Conservation (phyloP, 108 stramenopile genomes). For the Fistulifera pelliculosa region DNA sequence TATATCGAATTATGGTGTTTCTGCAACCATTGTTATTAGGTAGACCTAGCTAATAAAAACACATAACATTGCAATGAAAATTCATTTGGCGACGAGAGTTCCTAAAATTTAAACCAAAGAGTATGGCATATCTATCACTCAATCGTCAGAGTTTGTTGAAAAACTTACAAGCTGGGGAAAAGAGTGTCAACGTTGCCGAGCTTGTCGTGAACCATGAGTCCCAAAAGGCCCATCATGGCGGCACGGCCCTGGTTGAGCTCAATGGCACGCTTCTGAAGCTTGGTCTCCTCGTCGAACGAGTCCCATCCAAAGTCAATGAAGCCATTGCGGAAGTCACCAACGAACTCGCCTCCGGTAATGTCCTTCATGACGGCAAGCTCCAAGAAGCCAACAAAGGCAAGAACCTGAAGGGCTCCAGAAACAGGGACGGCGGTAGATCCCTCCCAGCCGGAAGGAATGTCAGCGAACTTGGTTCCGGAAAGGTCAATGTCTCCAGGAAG, state of each 20-base stretch:
- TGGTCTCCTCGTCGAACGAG: constrained; percentile 42
- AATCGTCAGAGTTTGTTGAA: too few species aligned
- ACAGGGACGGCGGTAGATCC: constrained; percentile 32
- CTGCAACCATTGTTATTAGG: too few species aligned
- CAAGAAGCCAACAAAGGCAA: constrained; percentile 59
- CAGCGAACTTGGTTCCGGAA: constrained; percentile 26
- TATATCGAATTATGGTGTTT: too few species aligned
- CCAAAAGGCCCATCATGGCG: constrained; percentile 19
- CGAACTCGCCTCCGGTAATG: constrained; percentile 32
- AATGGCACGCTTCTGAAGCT: constrained; percentile 71
- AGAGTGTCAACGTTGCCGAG: background rate
- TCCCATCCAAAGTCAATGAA: constrained; percentile 58
- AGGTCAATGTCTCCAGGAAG: constrained; percentile 62
- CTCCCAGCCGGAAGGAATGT: constrained; percentile 45
- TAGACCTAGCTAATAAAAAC: too few species aligned
- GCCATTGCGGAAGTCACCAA: constrained; percentile 60
- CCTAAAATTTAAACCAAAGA: too few species aligned
- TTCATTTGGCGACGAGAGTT: too few species aligned
- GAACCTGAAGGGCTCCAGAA: constrained; percentile 44
- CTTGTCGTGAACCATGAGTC: constrained; percentile 5
- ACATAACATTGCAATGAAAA: too few species aligned
- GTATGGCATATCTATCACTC: too few species aligned
- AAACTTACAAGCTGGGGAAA: too few species aligned
- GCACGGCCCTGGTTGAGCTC: constrained; percentile 86
- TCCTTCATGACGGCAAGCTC: constrained; percentile 60